These are phyloP conservation scores for Pseudogymnoascus sp. DNA, from an alignment of 2,329 filamentous ascomycete species.

Conservation along the genomic window DNA sequence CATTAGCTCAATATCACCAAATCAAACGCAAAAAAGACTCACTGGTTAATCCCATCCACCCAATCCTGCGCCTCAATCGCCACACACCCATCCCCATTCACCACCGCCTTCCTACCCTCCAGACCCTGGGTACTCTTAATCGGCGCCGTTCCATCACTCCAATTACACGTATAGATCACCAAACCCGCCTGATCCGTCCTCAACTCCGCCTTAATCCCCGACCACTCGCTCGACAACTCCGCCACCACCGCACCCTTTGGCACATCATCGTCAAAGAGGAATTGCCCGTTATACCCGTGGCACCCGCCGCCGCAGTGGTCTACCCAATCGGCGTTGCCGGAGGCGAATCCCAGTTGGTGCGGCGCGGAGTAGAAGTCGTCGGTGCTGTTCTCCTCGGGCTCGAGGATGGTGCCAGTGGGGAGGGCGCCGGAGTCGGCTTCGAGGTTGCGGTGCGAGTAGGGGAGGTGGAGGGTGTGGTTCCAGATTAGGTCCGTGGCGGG, in stretches of 20 bases:
- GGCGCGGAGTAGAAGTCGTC: slow-evolving; percentile 58
- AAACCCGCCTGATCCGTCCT: slow-evolving; percentile 62
- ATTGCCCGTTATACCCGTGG: slow-evolving; percentile 62
- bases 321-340: slow-evolving; percentile 42
- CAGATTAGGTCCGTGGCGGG: slow-evolving; percentile 45
- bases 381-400: slow-evolving; percentile 56
- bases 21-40: neutral
- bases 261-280: slow-evolving; percentile 34
- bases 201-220: slow-evolving; percentile 62
- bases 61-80: slow-evolving; percentile 72
- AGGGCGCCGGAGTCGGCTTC: slow-evolving; percentile 46
- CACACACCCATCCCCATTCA: slow-evolving; percentile 57
- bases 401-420: slow-evolving; percentile 54
- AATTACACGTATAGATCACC: slow-evolving; percentile 62
- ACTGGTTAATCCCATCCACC: slow-evolving; percentile 67
- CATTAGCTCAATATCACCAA: neutral
- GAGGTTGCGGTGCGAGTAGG: slow-evolving; percentile 51
- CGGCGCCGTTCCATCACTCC: slow-evolving; percentile 40
- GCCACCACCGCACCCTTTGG: slow-evolving; percentile 36
- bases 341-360: slow-evolving; percentile 54
- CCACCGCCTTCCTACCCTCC: slow-evolving; percentile 30
- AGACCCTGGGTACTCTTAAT: slow-evolving; percentile 54
- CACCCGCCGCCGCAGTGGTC: slow-evolving; percentile 59
- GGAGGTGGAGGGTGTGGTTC: slow-evolving; percentile 54
- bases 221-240: slow-evolving; percentile 50